Evolutionary conservation across 2,329 filamentous ascomycete genomes (phyloP), one percentile per base, ranked within the genome.

Genomic region (Chaetomium sp.): DNA sequence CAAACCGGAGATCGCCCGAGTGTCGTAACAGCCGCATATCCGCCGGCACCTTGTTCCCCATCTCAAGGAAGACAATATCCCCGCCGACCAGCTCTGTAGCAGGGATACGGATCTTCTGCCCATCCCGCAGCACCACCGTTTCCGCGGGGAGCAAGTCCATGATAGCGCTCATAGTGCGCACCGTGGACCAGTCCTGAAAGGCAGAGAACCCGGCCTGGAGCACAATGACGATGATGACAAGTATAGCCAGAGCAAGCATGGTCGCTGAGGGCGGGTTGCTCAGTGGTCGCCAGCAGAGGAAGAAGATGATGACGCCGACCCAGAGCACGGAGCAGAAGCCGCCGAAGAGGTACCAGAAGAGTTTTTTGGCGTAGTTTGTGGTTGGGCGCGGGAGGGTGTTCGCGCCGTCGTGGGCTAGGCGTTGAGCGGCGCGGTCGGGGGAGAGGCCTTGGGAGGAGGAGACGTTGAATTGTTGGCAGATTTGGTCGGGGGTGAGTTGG

Each of bases 131-230:
- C 19, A 49, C 52, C 46, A 54, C 19, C 60, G 74, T 71, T 33
- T 76, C 73, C 0, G 72, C 68, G 0, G 76, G 76, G 0, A 78
- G 57, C 10, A 79, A 64, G 54, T 74, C 71, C 2, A 72, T 68
- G 49, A 78, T 78, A 34, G 74, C 74, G 14, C 75, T 73, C 72
- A 78, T 77, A 0, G 72, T 75, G 45, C 71, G 69, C 14, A 68
- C 67, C 1, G 74, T 76, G 0, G 74, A 77, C 73, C 74, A 77
- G 53, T 77, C 75, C 62, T 76, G 72, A 47, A 77, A 77, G 5
- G 72, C 73, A 0, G 72, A 74, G 61, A 77, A 77, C 35, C 66
- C 65, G 37, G 75, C 75, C 55, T 77, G 75, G 0, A 77, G 70
- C 35, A 74, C 62, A 54, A 77, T 76, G 58, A 77, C 75, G 45